These are phyloP conservation scores for Prunus mume DNA, from an alignment of 306 rosid genomes.

Conservation along the genomic window DNA sequence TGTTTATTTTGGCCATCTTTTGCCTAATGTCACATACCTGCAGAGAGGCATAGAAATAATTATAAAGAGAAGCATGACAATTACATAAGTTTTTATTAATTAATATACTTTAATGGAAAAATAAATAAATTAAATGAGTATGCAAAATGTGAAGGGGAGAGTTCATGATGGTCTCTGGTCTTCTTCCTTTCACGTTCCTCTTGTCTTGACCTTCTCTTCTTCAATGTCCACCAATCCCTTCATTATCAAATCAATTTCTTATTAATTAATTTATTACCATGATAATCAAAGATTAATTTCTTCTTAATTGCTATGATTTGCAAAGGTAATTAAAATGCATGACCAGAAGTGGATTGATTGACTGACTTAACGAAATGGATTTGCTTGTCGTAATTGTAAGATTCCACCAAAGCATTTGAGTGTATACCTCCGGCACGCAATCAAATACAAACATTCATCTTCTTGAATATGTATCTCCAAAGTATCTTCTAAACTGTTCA, in stretches of 20 bases:
- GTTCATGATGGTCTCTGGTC: neutral
- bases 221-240: neutral
- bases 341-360: too few species aligned
- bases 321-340: neutral
- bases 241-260: neutral
- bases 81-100: neutral
- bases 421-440: slow-evolving; percentile 8
- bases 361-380: neutral
- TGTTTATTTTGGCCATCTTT: slow-evolving; percentile 1
- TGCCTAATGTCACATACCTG: slow-evolving; percentile 5
- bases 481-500: neutral
- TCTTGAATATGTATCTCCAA: neutral
- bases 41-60: neutral
- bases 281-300: neutral
- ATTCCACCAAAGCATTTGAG: neutral
- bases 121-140: neutral
- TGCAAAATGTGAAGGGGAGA: neutral
- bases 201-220: slow-evolving; percentile 12
- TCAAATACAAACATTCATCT: neutral
- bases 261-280: neutral
- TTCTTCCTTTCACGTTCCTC: slow-evolving; percentile 14
- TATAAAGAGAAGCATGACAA: neutral
- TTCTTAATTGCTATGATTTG: neutral
- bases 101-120: neutral
- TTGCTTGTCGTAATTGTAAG: neutral